phyloP scores from a whole-genome alignment of 192 early-diverging fungal genomes.

The Backusella parvicylindrica region DNA sequence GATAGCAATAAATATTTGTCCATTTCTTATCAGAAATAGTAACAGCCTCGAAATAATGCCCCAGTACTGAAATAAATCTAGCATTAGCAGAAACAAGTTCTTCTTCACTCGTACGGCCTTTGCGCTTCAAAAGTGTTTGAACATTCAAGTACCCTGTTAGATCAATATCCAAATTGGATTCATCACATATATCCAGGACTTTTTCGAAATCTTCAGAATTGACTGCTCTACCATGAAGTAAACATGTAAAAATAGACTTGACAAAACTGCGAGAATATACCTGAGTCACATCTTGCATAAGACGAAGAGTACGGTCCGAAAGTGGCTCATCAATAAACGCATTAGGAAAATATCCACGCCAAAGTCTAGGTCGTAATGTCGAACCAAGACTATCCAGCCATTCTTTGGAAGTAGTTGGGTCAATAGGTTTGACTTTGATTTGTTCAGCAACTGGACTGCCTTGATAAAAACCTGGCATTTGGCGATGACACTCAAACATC shows the following conservation, averaged over 20 bases:
- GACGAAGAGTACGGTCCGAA: slow-evolving; percentile 25
- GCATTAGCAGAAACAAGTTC: slow-evolving; percentile 36
- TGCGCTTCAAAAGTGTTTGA: slow-evolving; percentile 38
- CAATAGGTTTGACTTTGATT: slow-evolving; percentile 10
- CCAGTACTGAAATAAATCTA: slow-evolving; percentile 54
- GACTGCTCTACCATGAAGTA: slow-evolving; percentile 47
- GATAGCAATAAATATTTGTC: slow-evolving; percentile 63
- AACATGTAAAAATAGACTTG: slow-evolving; percentile 48
- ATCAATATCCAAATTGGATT: slow-evolving; percentile 51
- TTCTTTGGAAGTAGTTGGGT: not conserved
- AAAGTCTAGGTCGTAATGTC: slow-evolving; percentile 23
- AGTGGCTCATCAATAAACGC: not conserved
- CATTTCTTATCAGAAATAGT: slow-evolving; percentile 29
- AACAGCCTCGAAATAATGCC: slow-evolving; percentile 60
- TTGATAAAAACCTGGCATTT: slow-evolving; percentile 17
- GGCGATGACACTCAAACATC: slow-evolving; percentile 53
- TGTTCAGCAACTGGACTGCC: not conserved
- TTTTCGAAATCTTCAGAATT: slow-evolving; percentile 44
- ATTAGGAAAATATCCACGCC: slow-evolving; percentile 12
- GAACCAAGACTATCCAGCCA: slow-evolving; percentile 27
- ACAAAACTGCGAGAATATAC: slow-evolving; percentile 52
- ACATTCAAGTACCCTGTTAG: slow-evolving; percentile 56
- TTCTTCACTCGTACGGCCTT: slow-evolving; percentile 33
- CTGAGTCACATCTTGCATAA: slow-evolving; percentile 39
- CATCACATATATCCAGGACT: slow-evolving; percentile 42